phyloP scores from a whole-genome alignment of 2,329 filamentous ascomycete genomes.

The Colletotrichum scovillei region DNA sequence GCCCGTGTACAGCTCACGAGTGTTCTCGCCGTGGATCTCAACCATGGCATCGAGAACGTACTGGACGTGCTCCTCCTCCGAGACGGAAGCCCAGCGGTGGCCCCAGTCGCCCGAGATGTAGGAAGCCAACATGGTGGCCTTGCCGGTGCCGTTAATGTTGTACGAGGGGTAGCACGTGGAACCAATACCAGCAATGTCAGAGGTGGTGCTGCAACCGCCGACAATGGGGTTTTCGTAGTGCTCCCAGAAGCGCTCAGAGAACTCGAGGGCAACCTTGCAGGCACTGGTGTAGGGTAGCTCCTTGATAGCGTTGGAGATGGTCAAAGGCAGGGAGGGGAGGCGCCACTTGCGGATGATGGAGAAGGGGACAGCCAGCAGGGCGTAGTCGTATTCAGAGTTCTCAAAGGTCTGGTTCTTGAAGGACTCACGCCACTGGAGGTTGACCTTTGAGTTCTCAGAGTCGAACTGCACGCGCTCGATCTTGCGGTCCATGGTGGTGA shows the following conservation, averaged over 20 bases:
- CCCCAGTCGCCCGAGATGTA: slow-evolving; percentile 61
- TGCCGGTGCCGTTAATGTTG: slow-evolving; percentile 71
- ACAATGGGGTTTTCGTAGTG: slow-evolving; percentile 64
- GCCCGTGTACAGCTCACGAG: slow-evolving; percentile 72
- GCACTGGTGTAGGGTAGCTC: slow-evolving; percentile 56
- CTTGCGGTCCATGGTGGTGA: slow-evolving; percentile 65
- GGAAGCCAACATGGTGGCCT: slow-evolving; percentile 70
- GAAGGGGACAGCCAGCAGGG: slow-evolving; percentile 74
- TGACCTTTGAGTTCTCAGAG: slow-evolving; percentile 61
- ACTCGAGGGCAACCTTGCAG: slow-evolving; percentile 75
- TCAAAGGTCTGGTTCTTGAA: slow-evolving; percentile 52
- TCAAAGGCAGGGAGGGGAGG: slow-evolving; percentile 57
- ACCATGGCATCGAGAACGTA: slow-evolving; percentile 74
- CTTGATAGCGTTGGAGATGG: slow-evolving; percentile 60
- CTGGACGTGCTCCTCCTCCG: slow-evolving; percentile 71
- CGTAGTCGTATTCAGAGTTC: slow-evolving; percentile 71
- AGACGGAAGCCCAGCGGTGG: slow-evolving; percentile 45
- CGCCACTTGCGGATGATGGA: slow-evolving; percentile 72
- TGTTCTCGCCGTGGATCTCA: slow-evolving; percentile 73
- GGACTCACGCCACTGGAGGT: slow-evolving; percentile 66
- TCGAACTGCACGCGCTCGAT: slow-evolving; percentile 68
- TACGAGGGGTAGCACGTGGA: slow-evolving; percentile 76
- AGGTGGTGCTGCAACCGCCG: slow-evolving; percentile 69
- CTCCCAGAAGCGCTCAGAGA: slow-evolving; percentile 72
- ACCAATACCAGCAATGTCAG: slow-evolving; percentile 71